Percentiles rank a stretch among this genome's conserved stretches.
These are phyloP conservation scores for Zymoseptoria ardabiliae DNA, from an alignment of 2,329 filamentous ascomycete species.

Conservation along the genomic window DNA sequence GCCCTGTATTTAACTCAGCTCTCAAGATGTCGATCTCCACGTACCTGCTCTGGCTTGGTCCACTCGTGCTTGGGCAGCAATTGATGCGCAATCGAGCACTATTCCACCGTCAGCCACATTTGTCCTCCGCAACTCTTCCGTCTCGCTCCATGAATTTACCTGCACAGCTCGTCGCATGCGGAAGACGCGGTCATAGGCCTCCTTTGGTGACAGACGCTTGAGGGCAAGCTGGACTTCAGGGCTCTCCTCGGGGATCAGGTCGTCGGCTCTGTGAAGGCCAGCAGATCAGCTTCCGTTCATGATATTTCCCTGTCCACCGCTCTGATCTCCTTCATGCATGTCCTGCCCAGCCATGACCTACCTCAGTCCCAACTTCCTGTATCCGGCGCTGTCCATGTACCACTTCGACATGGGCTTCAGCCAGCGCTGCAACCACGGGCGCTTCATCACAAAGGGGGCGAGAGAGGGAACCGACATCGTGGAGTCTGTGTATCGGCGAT, in stretches of 20 bases:
- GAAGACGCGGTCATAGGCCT: constrained; percentile 94
- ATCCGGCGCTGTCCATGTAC: constrained; percentile 85
- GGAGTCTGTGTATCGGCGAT: constrained; percentile 18
- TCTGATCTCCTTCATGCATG: background rate
- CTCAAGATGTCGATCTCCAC: constrained; percentile 5
- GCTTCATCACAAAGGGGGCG: constrained; percentile 69
- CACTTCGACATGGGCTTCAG: constrained; percentile 77
- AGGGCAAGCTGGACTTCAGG: constrained; percentile 79
- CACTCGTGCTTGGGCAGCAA: constrained; percentile 58
- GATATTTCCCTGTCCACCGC: background rate
- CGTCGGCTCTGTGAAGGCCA: constrained; percentile 64
- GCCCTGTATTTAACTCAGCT: background rate
- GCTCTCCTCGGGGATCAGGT: constrained; percentile 89
- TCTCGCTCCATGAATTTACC: constrained; percentile 40
- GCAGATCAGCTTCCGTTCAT: constrained; percentile 10
- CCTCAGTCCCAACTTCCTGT: constrained; percentile 87
- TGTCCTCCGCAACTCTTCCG: background rate
- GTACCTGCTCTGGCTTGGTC: constrained; percentile 60
- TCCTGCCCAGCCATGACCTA: constrained; percentile 39
- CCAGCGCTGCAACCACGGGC: constrained; percentile 76
- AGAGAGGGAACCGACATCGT: constrained; percentile 65
- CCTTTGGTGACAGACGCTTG: constrained; percentile 81
- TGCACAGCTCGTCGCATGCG: constrained; percentile 93
- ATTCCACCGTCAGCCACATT: constrained; percentile 17
- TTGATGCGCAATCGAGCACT: constrained; percentile 61